Evolutionary conservation across 2,329 filamentous ascomycete species (phyloP), one percentile per base, ranked within the genome.

Genomic region (Neonectria neomacrospora): DNA sequence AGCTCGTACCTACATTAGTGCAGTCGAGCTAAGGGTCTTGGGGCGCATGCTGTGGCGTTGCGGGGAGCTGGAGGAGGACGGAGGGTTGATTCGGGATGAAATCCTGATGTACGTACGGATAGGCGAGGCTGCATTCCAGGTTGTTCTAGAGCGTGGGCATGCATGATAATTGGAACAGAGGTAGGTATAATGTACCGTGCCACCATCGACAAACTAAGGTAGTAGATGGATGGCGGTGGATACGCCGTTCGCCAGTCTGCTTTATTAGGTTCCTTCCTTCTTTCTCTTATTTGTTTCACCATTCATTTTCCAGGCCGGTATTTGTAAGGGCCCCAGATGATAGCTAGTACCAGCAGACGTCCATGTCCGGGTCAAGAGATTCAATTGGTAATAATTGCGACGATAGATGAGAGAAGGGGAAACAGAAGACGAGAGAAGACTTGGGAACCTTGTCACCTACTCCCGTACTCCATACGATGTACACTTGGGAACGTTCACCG

Each of bases 1-100:
- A 59, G 62, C 47, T 66, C 66, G 68, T 71, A 71, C 69, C 69
- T 71, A 63, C 69, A 71, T 71, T 71, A 71, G 69, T 67, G 69
- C 55, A 34, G 51, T 54, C 26, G 32, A 55, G 44, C 57, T 60
- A 60, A 60, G 41, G 47, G 18, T 44, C 48, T 45, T 60, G 32
- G 57, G 26, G 57, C 55, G 23, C 20, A 22, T 45, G 26, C 8
- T 39, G 54, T 57, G 54, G 54, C 54, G 44, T 50, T 57, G 54
- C 34, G 54, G 44, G 54, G 44, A 41, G 54, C 3, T 30, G 26
- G 54, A n/a, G n/a, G 23, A 6, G 3, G 23, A 6, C 41, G 18
- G 18, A 23, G 16, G 48, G 12, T 26, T 39, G 26, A 50, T 3
- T 22, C 47, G 26, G 47, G 47, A 34, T 34, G 34, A 20, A 12